Evolutionary conservation across 768 basidiomycete species (phyloP).

Genomic region (Russula ochroleuca): DNA sequence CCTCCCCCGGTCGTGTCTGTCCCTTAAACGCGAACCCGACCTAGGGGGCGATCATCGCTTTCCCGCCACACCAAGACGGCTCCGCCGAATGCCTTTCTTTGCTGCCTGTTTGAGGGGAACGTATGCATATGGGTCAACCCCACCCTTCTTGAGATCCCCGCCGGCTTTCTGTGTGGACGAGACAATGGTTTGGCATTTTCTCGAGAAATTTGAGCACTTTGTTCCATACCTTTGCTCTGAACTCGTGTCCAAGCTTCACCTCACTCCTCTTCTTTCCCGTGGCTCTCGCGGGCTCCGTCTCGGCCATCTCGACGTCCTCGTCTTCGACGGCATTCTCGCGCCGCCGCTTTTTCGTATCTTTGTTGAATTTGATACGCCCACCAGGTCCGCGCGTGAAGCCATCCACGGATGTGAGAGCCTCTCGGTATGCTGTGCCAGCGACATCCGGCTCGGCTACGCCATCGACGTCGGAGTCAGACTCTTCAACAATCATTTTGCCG

Average conservation of each 20-base stretch:
- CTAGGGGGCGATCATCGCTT: constrained; percentile 44
- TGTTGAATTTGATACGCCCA: constrained; percentile 92
- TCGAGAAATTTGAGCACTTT: not conserved
- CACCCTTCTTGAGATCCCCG: constrained; percentile 86
- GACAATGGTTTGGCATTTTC: constrained; percentile 13
- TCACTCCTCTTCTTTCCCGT: constrained; percentile 48
- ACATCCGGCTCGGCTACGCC: constrained; percentile 47
- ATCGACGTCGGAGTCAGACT: constrained; percentile 47
- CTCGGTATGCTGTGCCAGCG: constrained; percentile 76
- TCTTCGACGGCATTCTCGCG: constrained; percentile 59
- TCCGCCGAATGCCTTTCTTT: constrained; percentile 50
- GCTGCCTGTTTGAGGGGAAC: constrained; percentile 78
- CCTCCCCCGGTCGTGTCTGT: not conserved
- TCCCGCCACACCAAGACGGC: constrained; percentile 55
- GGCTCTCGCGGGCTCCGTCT: constrained; percentile 47
- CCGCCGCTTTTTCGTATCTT: constrained; percentile 91
- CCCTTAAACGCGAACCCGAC: too few relatives aligned
- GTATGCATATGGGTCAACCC: constrained; percentile 91
- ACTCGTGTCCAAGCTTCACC: constrained; percentile 74
- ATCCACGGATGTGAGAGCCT: constrained; percentile 78
- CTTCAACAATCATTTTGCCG: constrained; percentile 73
- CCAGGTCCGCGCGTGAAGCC: constrained; percentile 82
- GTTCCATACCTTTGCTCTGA: constrained; percentile 84
- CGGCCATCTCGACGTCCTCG: constrained; percentile 71
- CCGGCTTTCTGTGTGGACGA: constrained; percentile 69